Evolutionary conservation across 345 rosid genomes (phyloP).

Genomic region (Turnera subulata): DNA sequence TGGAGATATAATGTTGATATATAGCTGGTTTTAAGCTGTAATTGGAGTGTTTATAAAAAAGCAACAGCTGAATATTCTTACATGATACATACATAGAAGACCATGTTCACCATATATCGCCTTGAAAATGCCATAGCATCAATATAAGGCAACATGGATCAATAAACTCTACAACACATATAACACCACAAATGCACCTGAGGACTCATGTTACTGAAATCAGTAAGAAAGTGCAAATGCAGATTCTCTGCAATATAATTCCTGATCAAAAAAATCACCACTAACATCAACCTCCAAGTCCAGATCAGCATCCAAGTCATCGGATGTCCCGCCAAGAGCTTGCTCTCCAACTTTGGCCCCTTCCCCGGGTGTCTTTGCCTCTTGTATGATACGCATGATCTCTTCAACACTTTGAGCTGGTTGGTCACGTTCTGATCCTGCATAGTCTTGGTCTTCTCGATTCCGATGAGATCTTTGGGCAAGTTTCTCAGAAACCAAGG

Average conservation of each 20-base stretch:
- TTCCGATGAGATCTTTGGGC: slow-evolving; percentile 52
- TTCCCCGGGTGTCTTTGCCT: slow-evolving; percentile 23
- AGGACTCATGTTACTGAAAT: no score
- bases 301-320: slow-evolving; percentile 42
- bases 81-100: no score
- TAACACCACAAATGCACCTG: no score
- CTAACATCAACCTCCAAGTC: slow-evolving; percentile 53
- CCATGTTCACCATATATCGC: no score
- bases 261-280: slow-evolving; percentile 24
- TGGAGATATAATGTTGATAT: no score
- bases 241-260: neutral
- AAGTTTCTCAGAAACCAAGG: slow-evolving; percentile 65
- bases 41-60: no score
- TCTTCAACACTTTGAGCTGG: slow-evolving; percentile 40
- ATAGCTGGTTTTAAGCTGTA: no score
- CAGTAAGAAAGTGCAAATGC: no score
- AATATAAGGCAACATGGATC: no score
- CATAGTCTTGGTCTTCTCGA: slow-evolving; percentile 44
- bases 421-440: slow-evolving; percentile 23
- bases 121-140: no score
- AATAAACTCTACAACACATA: no score
- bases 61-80: no score
- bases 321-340: slow-evolving; percentile 23
- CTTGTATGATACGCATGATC: slow-evolving; percentile 31
- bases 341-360: slow-evolving; percentile 9